Base-by-base conservation (phyloP, 495 filamentous ascomycete genomes). In the Extremus antarcticus region DNA sequence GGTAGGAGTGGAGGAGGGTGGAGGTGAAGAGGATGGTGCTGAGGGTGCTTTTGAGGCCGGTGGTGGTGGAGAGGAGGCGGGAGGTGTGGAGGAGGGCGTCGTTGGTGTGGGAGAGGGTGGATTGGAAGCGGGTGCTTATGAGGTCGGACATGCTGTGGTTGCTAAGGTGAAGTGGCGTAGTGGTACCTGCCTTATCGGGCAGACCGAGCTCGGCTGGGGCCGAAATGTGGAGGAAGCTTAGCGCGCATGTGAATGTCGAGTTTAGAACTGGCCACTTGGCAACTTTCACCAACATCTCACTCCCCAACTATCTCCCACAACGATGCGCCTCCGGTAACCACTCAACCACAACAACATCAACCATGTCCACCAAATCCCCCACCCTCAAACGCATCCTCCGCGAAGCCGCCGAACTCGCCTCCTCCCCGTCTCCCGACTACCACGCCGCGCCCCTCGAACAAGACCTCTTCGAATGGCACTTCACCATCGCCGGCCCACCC, bases 381-480 rank as follows among this genome's bases (percentile, higher is more conserved):
- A 89, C 86, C 52, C 84, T 90, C 65, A 80, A 82, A 65, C 83
- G 86, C 66, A 89, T 90, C 65, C 74, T 82, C 70, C 85, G 86
- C 72, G 90, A 95, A 82, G 87, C 88, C 59, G 75, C 81, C 55
- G 90, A 95, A 66, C 82, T 98, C 59, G 77, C 85, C 63, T 73
- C 73, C 62, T 75, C 83, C 51, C 86, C 90, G 3, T 88, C 86
- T 2, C 75, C 88, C 21, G 87, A 90, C 71, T 89, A 87, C 71
- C 79, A 84, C 63, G 92, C 92, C 43, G 66, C 77, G 2, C 92
- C 92, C 1, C 78, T 89, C 60, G 88, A 95, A 63, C 71, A 78
- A 46, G 88, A 95, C 73, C 85, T 98, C 57, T 94, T 95, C 74
- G 91, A 96, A 74, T 98, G 92, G 92, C 92, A 98, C 78, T 98